Evolutionary conservation across 352 stramenopile genomes (phyloP), one percentile per base, ranked within the genome.

Genomic region (Globisporangium radiosum): DNA sequence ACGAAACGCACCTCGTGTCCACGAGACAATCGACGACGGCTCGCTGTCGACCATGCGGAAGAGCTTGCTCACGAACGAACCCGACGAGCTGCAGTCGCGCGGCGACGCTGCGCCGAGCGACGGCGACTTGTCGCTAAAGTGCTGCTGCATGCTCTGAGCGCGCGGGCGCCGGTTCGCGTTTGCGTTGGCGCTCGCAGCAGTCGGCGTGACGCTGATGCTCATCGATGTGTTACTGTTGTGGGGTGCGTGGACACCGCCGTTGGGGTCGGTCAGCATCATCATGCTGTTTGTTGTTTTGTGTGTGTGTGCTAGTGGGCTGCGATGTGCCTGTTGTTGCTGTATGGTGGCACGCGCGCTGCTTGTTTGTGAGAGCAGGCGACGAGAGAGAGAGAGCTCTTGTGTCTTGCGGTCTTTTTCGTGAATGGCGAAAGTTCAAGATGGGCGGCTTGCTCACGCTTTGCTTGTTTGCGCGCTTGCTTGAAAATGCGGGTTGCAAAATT

Each of bases 41-140:
- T 94, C 84, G 25, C 81, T 75, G 68, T 94, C 84, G 33, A 94
- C 80, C 84, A 94, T 94, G 57, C 81, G 77, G 66, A 78, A 94
- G 33, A 94, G 62, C 69, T 94, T 94, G 63, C 78, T 92, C 45
- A 94, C 84, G 65, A 94, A 94, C 11, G 80, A 91, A 19, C 84
- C 84, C 4, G 81, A 91, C 37, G 66, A 81, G 63, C 66, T 82
- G 59, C 75, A 85, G 53, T 85, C 75, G 62, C 75, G 58, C 0
- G 64, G 59, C 9, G 53, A 40, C 47, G 47, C 47, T 19, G 47
- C 40, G 9, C 38, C 47, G n/a, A 44, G 40, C 49, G 50, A 58
- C 47, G 40, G 7, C 43, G 45, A 37, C 45, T 63, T 63, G 25
- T 64, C 54, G 48, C 64, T 54, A 54, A 79, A 75, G 25, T 33